These are phyloP conservation scores for Bjerkandera adusta DNA, from an alignment of 1,284 basidiomycete species.

Conservation along the genomic window DNA sequence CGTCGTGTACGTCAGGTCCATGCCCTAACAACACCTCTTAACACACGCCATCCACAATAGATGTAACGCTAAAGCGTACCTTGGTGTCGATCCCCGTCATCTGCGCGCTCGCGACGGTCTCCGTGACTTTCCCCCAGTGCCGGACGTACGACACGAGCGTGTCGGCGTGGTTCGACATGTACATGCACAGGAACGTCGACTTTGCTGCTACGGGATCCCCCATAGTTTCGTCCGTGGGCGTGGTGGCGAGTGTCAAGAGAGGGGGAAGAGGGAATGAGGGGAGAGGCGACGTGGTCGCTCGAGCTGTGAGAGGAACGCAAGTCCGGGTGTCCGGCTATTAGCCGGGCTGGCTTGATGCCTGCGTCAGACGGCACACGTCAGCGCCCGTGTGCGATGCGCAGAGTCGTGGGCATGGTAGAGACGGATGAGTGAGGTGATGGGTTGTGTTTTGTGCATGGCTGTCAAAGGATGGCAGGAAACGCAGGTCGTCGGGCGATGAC, in stretches of 20 bases:
- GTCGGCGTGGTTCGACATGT: slow-evolving; percentile 80
- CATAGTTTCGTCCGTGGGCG: slow-evolving; percentile 25
- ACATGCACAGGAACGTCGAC: slow-evolving; percentile 74
- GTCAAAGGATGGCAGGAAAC: no score
- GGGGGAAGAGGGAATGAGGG: neutral
- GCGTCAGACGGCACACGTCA: no score
- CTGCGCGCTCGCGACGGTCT: slow-evolving; percentile 52
- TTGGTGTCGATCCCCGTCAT: slow-evolving; percentile 68
- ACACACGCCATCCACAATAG: neutral
- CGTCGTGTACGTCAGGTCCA: slow-evolving; percentile 63
- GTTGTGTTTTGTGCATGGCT: no score
- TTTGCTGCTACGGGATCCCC: slow-evolving; percentile 71
- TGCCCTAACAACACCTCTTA: slow-evolving; percentile 45
- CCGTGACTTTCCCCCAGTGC: slow-evolving; percentile 64
- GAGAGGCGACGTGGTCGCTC: no score
- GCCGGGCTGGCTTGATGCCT: no score
- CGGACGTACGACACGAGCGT: slow-evolving; percentile 78
- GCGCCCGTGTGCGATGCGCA: no score
- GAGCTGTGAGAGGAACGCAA: no score
- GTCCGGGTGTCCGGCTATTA: no score
- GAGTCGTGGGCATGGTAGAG: no score
- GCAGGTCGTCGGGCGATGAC: no score
- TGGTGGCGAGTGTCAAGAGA: neutral
- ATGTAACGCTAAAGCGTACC: slow-evolving; percentile 29
- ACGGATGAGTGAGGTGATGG: no score